A percentile compares a stretch with the other conserved stretches of the same genome.
Conservation (phyloP, 108 stramenopile genomes). For the Pseudonitzschia multistriata region DNA sequence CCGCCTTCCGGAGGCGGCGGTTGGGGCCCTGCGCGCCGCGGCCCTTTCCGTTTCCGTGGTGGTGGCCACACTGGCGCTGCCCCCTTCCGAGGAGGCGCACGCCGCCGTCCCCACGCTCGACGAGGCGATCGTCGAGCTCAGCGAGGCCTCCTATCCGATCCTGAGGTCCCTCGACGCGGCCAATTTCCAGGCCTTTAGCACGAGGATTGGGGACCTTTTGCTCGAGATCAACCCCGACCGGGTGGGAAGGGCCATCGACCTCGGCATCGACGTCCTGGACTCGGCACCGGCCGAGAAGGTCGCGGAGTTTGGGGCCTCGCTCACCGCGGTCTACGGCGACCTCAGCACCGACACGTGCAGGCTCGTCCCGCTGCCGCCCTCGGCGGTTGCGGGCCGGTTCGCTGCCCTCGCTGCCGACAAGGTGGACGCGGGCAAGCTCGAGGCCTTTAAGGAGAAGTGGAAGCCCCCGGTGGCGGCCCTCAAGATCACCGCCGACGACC, state of each 20-base stretch:
- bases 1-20: not conserved
- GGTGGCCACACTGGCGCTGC: not conserved
- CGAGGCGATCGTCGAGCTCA: constrained; percentile 9
- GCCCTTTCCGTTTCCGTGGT: not conserved
- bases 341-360: not conserved
- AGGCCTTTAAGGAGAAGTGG: constrained; percentile 6
- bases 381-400: not conserved
- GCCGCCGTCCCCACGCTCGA: not conserved
- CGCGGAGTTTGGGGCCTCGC: not conserved
- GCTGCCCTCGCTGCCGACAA: not conserved
- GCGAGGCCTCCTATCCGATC: constrained; percentile 1
- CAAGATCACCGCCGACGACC: not conserved
- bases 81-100: not conserved
- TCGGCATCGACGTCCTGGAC: constrained; percentile 4
- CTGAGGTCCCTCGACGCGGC: not conserved
- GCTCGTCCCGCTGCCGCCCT: not conserved
- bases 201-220: not conserved
- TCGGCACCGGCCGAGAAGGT: constrained; percentile 7
- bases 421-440: constrained; percentile 3
- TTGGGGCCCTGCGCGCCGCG: not conserved
- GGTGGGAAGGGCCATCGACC: not conserved
- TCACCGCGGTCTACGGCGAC: not conserved
- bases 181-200: not conserved
- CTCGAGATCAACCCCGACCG: not conserved
- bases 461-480: not conserved